Evolutionary conservation across 805 yeast species (phyloP).

Genomic region (Cyberlindnera mycetangii): DNA sequence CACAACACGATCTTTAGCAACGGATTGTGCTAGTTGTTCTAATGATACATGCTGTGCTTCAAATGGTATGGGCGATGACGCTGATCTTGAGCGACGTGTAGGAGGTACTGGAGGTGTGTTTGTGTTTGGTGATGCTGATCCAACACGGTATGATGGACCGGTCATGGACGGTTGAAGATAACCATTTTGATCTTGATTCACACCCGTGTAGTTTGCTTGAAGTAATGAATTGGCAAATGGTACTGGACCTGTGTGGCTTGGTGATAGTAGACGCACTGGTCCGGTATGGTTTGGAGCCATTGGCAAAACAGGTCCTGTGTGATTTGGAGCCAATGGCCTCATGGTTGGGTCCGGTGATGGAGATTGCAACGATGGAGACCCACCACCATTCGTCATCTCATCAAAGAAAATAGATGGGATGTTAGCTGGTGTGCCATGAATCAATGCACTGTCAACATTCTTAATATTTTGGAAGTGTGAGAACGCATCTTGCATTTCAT

Average conservation of each 20-base stretch:
- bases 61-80: conserved; percentile 24
- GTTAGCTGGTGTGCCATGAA: conserved; percentile 64
- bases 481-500: conserved; percentile 72
- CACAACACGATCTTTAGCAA: conserved; percentile 9
- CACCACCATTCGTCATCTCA: conserved; percentile 11
- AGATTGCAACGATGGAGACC: conserved; percentile 18
- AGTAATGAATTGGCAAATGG: conserved; percentile 25
- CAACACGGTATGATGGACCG: conserved; percentile 30
- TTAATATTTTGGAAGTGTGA: conserved; percentile 70
- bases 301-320: conserved; percentile 21
- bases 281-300: conserved; percentile 22
- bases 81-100: conserved; percentile 20
- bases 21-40: conserved; percentile 16
- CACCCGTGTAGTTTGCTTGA: conserved; percentile 15
- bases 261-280: conserved; percentile 8
- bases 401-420: conserved; percentile 40
- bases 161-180: conserved; percentile 30
- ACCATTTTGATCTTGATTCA: conserved; percentile 2
- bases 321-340: conserved; percentile 29
- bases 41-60: too few species aligned
- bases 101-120: conserved; percentile 18
- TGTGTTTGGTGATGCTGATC: background rate
- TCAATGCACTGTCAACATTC: conserved; percentile 72
- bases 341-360: conserved; percentile 30
- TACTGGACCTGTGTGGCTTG: conserved; percentile 11